Base-by-base conservation (phyloP, 768 basidiomycete species). In the Agaricus blazei region DNA sequence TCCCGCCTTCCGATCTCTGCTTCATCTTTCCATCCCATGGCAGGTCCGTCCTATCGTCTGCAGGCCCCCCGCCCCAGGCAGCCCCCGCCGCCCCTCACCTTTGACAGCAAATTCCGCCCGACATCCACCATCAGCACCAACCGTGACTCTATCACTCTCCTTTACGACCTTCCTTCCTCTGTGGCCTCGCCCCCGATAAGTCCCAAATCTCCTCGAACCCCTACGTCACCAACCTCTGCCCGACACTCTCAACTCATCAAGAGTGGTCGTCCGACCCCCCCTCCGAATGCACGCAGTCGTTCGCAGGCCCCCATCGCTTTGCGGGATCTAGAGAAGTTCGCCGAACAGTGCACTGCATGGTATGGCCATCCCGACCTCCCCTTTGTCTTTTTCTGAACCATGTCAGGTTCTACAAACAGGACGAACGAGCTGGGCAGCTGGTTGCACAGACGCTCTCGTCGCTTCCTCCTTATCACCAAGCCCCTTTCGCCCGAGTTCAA, bases 391-490 rank as follows among this genome's bases (percentile, higher is more conserved):
- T 27, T 6, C 46, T 34, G 34, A 42, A 15, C 51, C 49, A 59
- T 27, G 49, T 34, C 62, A 93, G 90, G 91, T 93, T 91, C 69
- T 93, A 83, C 68, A 74, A 82, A 59, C 91, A 93, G 68, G 87
- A 92, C 64, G 85, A 89, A 62, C 77, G 83, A 60, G 79, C 91
- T 19, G 87, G 90, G 27, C 83, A 83, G 47, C 73, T 79, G 58
- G 93, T 96, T 85, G 88, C 89, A 12, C 85, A 90, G 60, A 91
- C 85, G 3, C 75, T 96, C 45, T 79, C 90, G 44, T 85, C 84
- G 34, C 78, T 93, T 3, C 87, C 88, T 6, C 82, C 91, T 2
- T 85, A 89, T 0, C 92, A 95, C 61, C 86, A 90, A 55, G 90
- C 93, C 8, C 87, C 90, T 1, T 96, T 88, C 67, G 87, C 90